Evolutionary conservation across 73 alveolate genomes (phyloP).

Genomic region (Uronychia setigera): DNA sequence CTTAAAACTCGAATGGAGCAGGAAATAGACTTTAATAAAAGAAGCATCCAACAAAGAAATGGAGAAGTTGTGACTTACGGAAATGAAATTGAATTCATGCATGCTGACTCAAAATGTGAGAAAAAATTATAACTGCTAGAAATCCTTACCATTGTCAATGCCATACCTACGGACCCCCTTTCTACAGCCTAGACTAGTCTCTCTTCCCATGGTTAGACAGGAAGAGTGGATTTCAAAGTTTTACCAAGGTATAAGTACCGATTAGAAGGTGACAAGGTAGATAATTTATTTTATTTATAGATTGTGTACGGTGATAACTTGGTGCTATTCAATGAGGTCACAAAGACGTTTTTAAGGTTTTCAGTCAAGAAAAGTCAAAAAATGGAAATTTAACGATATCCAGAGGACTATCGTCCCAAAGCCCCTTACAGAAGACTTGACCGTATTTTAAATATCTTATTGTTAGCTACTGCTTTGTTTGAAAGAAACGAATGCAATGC

Average conservation of each 20-base stretch:
- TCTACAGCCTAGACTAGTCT: constrained; percentile 11
- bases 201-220: constrained; percentile 6
- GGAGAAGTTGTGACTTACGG: constrained; percentile 42
- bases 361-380: constrained; percentile 26
- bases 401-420: constrained; percentile 27
- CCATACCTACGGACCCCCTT: background rate
- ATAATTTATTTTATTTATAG: background rate
- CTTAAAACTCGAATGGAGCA: constrained; percentile 18
- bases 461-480: background rate
- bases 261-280: constrained; percentile 31
- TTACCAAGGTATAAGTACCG: constrained; percentile 43
- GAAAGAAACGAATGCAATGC: constrained; percentile 41
- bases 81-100: constrained; percentile 25
- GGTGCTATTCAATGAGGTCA: constrained; percentile 10
- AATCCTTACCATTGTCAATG: constrained; percentile 2
- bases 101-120: constrained; percentile 27
- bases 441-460: background rate
- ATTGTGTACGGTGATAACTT: constrained; percentile 20
- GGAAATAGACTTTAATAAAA: constrained; percentile 14
- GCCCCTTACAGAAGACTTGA: constrained; percentile 12
- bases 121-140: constrained; percentile 15
- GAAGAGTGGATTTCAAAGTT: constrained; percentile 16
- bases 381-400: background rate
- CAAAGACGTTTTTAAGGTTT: constrained; percentile 15
- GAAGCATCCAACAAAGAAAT: background rate